Evolutionary conservation across 257 asterid species (phyloP).

Genomic region (Linderniella brevidens): DNA sequence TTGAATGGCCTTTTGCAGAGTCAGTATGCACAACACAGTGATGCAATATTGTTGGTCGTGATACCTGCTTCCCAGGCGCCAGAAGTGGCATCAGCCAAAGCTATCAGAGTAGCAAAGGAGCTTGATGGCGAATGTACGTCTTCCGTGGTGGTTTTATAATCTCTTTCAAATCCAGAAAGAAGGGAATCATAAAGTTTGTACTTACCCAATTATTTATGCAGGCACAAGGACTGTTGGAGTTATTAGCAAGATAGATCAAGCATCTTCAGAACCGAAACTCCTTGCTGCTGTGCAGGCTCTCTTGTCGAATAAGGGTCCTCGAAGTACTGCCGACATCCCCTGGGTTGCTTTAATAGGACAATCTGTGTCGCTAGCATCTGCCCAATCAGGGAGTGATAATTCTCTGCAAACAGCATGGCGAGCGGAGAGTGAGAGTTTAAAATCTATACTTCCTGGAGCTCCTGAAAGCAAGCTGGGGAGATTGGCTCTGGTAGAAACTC

Average conservation of each 20-base stretch:
- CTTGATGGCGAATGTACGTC: conserved; percentile 89
- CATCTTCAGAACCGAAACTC: conserved; percentile 58
- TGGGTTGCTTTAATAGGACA: conserved; percentile 96
- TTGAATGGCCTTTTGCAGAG: conserved; percentile 28
- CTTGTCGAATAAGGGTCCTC: conserved; percentile 61
- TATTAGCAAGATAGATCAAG: conserved; percentile 86
- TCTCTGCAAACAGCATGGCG: conserved; percentile 90
- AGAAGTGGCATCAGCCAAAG: conserved; percentile 87
- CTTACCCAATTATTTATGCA: conserved; percentile 1
- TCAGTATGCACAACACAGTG: conserved; percentile 78
- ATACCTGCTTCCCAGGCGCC: conserved; percentile 92
- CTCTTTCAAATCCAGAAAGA: neutral
- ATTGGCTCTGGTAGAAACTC: conserved; percentile 72
- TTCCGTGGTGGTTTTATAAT: conserved; percentile 6
- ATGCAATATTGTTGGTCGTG: conserved; percentile 78
- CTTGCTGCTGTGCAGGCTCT: conserved; percentile 86
- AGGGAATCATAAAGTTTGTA: neutral
- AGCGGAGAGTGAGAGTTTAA: conserved; percentile 84
- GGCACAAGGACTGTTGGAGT: conserved; percentile 91
- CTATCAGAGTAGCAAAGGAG: conserved; percentile 86
- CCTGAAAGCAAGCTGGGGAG: conserved; percentile 91
- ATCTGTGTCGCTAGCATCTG: conserved; percentile 72
- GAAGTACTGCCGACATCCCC: conserved; percentile 63
- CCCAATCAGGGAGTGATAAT: conserved; percentile 72
- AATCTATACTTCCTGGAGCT: conserved; percentile 60